Evolutionary conservation across 179 eudicot species (phyloP), one percentile per base, ranked within the genome.

Genomic region (Beta corolliflora): DNA sequence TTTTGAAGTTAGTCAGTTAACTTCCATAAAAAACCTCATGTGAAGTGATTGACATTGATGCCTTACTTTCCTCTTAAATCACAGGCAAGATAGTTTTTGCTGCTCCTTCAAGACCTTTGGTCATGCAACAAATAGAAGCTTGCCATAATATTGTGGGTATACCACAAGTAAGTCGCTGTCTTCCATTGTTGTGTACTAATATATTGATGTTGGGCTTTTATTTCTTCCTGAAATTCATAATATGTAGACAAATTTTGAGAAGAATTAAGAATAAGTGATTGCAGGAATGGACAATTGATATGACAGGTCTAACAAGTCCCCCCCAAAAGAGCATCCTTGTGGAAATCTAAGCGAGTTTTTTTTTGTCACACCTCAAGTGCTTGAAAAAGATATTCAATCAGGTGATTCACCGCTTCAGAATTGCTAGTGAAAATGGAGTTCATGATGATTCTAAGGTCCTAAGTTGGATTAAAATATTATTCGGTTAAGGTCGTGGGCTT

Each of bases 241-340:
- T 48, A 53, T 73, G 12, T 46, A 61, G 72, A 59, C 80, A 76
- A 74, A 60, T 82, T 80, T 87, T 91, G 81, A 90, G 83, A 55
- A 77, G 64, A 79, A 79, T 83, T 79, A 80, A 78, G 81, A 79
- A 70, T 71, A 85, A 85, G 88, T 88, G 90, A 88, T 88, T 93
- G 89, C 97, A 96, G 99, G 99, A 91, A 86, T 91, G 94, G 93
- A 91, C 98, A 84, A 91, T 90, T 92, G 99, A 96, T 91, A 85
- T 96, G 92, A 96, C 99, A 85, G 99, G 99, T 88, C 92, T 91
- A 77, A 92, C 87, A 53, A 91, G 81, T 84, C n/a, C 99, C 99
- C 23, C 60, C 86, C 2, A 90, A 85, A 87, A 89, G 99, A 88
- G 92, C 89, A 25, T 80, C 79, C 73, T 83, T 92, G 69, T 96